Conservation (phyloP, 129 eudicot species). For the Logfia minima region DNA sequence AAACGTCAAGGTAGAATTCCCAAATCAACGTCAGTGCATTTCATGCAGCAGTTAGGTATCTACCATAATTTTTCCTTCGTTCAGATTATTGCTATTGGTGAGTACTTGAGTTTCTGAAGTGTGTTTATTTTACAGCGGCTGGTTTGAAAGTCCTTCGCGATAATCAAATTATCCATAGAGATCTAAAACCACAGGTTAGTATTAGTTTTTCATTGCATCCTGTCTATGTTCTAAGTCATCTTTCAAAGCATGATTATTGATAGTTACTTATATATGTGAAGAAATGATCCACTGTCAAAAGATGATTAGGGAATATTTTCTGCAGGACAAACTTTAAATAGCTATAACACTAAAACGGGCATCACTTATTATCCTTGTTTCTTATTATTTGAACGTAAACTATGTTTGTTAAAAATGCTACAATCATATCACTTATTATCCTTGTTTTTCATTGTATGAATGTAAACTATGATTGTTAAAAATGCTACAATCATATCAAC, state of each 20-base stretch:
- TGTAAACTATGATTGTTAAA: background rate
- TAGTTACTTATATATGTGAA: slow-evolving; percentile 16
- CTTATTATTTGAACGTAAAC: background rate
- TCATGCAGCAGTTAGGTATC: slow-evolving; percentile 90
- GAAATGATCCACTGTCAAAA: background rate
- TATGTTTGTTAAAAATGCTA: slow-evolving; percentile 1
- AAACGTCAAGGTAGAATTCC: slow-evolving; percentile 80
- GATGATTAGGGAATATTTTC: background rate
- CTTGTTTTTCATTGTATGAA: slow-evolving; percentile 9
- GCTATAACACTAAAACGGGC: background rate
- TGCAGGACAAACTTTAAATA: slow-evolving; percentile 1
- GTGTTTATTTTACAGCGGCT: slow-evolving; percentile 52
- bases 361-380: background rate
- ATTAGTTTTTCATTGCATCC: slow-evolving; percentile 9
- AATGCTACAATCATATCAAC: background rate
- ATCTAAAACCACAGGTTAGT: slow-evolving; percentile 94
- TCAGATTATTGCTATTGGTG: background rate
- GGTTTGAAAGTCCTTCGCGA: slow-evolving; percentile 93
- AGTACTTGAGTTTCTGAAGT: slow-evolving; percentile 14
- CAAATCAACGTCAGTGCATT: slow-evolving; percentile 79
- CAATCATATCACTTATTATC: background rate
- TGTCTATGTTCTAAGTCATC: slow-evolving; percentile 9
- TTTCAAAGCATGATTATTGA: background rate
- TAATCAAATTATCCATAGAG: slow-evolving; percentile 90
- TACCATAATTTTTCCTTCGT: slow-evolving; percentile 1